Base-by-base conservation (phyloP, 2,329 filamentous ascomycete species). In the Phoma sp. region DNA sequence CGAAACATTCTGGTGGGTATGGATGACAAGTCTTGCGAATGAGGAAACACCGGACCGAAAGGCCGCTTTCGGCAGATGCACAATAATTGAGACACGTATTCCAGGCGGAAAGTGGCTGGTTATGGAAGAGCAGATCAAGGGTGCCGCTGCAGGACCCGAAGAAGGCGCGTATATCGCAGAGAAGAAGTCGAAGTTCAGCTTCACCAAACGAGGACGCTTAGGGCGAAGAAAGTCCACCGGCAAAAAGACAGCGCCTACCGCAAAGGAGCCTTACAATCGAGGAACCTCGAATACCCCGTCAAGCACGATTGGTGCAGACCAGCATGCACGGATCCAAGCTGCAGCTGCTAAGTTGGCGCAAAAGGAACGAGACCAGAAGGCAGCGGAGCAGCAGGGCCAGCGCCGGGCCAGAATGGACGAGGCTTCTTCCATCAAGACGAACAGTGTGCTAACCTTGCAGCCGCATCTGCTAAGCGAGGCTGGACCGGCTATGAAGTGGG, bases 1-100 rank as follows among this genome's bases (percentile, higher is more conserved):
- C 66, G 93, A 98, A 73, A 89, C 92, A 1, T 99, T 99, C 75
- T 99, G 95, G 95, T 98, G 95, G 93, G 95, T 98, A 4, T 99
- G 95, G 95, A 98, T 99, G 83, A 96, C 87, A 65, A 98, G 93
- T 81, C 79, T 99, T 67, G 92, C 93, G 1, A 90, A 87, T 0
- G 95, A 99, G 68, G 95, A 99, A 77, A 90, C 93, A 0, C 77
- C 87, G 0, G 84, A 88, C 39, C 87, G 95, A 56, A 99, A 99
- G 73, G 89, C 93, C 5, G 92, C 93, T 0, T 99, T 99, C 73
- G 95, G 95, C 30, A 85, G 95, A 59, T 99, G 95, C 69, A 92
- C 95, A 17, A 83, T 99, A 32, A 84, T 98, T 38, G 95, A 99
- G 74, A 98, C 95, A 0, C 81, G 85, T 12, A 95, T 98, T 56